Base-by-base conservation (phyloP, 495 filamentous ascomycete species). In the Thozetella sp. region DNA sequence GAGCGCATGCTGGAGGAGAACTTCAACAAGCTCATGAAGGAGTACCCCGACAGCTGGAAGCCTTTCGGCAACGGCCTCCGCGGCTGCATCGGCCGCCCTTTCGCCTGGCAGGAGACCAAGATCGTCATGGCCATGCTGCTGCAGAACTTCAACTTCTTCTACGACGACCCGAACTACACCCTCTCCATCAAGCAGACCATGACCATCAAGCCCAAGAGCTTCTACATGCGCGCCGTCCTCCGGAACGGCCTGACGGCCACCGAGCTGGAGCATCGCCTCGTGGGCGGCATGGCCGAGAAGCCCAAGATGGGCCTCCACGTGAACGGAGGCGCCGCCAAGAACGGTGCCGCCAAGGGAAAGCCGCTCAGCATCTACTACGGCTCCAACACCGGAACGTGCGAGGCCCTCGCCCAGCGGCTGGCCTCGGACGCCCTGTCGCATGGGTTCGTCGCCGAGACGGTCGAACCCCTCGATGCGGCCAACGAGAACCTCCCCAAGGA, bases 331-430 rank as follows among this genome's bases (percentile, higher is more conserved):
- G 60, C 70, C 22, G 40, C 57, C 19, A 55, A 55, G 19, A 57
- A 56, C 22, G 3, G 48, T 12, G 63, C 73, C 15, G 59, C 52
- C 13, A 59, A 59, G 22, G 65, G 65, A 2, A 71, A 71, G 51
- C 71, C 72, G 0, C 80, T 93, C 67, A 81, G 79, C 37, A 85
- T 93, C n/a, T 81, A 86, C 26, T 93, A 87, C 61, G 90, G 90
- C 17, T 88, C 85, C 15, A 92, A 93, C 61, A 86, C 85, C 2
- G 90, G 90, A 2, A 93, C 90, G 13, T 93, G 90, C 65, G 88
- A 92, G 64, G 75, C 84, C 2, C 76, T 93, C 30, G 88, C 89
- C 1, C 80, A 86, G 60, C 76, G 80, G 51, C 67, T 92, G 15
- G 87, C 87, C 4, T 77, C 78, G 55, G 81, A 84, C 66, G 88